These are phyloP conservation scores for Aspergillus sp. DNA, from an alignment of 2,329 filamentous ascomycete genomes.

Conservation along the genomic window DNA sequence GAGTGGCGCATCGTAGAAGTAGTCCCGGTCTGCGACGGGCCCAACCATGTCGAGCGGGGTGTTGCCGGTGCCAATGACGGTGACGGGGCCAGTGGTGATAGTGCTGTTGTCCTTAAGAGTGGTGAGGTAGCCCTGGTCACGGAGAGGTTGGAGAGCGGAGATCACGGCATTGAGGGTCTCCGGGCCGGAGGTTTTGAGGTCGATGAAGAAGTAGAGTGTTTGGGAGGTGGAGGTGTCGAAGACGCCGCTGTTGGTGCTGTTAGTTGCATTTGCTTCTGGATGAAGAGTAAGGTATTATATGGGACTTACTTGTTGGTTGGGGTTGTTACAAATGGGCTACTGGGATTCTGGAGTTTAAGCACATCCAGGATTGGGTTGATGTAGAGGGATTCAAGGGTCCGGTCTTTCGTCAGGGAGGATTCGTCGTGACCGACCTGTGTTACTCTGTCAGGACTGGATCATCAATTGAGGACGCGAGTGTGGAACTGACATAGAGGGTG, in stretches of 20 bases:
- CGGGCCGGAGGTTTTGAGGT: constrained; percentile 61
- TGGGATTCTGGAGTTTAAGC: constrained; percentile 58
- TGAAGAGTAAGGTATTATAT: not conserved
- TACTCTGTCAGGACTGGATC: constrained; percentile 21
- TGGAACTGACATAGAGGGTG: constrained; percentile 52
- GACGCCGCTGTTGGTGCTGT: constrained; percentile 48
- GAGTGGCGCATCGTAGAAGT: constrained; percentile 64
- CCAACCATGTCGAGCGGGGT: constrained; percentile 53
- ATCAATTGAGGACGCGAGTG: not conserved
- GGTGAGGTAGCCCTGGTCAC: constrained; percentile 55
- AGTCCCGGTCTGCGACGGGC: constrained; percentile 49
- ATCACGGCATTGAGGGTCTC: constrained; percentile 60
- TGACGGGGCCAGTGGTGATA: constrained; percentile 54
- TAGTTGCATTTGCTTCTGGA: not conserved
- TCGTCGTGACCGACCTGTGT: constrained; percentile 56
- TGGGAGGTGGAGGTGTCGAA: constrained; percentile 59
- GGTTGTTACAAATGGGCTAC: constrained; percentile 49
- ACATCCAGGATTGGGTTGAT: constrained; percentile 61
- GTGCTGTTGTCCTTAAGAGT: constrained; percentile 50
- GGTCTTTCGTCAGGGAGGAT: constrained; percentile 52
- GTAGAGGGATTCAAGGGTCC: constrained; percentile 61
- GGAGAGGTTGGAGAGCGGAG: constrained; percentile 58
- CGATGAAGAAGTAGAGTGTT: constrained; percentile 66
- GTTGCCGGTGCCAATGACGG: constrained; percentile 64
- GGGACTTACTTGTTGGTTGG: constrained; percentile 51